A percentile compares a stretch with the other conserved stretches of the same genome.
phyloP scores from a whole-genome alignment of 164 flowering plant genomes.

The Cinnamomum micranthum region DNA sequence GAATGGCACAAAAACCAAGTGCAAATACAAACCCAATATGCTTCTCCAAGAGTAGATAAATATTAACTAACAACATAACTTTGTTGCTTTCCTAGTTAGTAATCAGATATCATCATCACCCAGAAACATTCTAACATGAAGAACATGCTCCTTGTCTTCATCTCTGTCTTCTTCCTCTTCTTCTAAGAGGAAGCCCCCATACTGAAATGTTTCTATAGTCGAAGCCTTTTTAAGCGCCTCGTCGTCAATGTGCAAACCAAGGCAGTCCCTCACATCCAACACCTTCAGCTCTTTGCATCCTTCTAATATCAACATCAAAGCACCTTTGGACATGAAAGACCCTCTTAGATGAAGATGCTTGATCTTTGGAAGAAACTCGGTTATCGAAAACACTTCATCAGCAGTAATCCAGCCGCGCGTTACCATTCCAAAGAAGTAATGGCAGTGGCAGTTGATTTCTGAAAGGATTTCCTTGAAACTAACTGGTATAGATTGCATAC shows the following conservation, averaged over 20 bases:
- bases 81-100: no score
- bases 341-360: slow-evolving; percentile 2
- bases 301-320: slow-evolving; percentile 5
- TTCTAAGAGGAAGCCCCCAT: not conserved
- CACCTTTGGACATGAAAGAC: slow-evolving; percentile 3
- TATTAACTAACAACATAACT: no score
- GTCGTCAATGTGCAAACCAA: slow-evolving; percentile 6
- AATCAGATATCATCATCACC: no score
- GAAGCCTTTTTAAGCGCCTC: slow-evolving; percentile 5
- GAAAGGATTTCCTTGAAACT: not conserved
- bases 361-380: not conserved
- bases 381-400: not conserved
- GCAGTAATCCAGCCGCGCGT: not conserved
- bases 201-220: slow-evolving; percentile 2
- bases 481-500: not conserved
- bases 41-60: no score
- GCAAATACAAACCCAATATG: no score
- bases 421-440: not conserved
- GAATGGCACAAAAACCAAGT: no score
- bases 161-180: not conserved
- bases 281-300: slow-evolving; percentile 10
- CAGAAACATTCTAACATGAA: no score
- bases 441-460: slow-evolving; percentile 6
- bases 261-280: not conserved
- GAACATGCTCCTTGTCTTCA: not conserved